Evolutionary conservation across 2,329 filamentous ascomycete species (phyloP).

Genomic region (Colletotrichum incanum): DNA sequence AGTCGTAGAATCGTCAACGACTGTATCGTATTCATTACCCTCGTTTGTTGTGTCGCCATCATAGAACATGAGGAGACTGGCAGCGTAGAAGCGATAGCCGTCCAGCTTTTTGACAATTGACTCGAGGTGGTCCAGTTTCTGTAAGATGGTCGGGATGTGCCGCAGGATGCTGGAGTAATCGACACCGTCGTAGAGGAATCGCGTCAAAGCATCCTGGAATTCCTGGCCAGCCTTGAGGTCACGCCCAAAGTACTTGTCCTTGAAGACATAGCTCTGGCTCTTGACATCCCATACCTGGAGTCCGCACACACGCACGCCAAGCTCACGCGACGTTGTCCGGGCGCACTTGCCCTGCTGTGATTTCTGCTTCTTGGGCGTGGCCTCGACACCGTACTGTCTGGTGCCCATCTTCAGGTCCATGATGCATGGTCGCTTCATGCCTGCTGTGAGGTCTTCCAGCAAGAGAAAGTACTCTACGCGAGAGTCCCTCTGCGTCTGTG

Average conservation of each 20-base stretch:
- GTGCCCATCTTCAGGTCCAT: conserved; percentile 99
- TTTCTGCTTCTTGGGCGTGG: conserved; percentile 89
- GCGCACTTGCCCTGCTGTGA: conserved; percentile 96
- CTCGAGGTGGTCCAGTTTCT: conserved; percentile 88
- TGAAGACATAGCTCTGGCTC: conserved; percentile 89
- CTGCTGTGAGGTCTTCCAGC: conserved; percentile 93
- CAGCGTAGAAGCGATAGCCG: conserved; percentile 95
- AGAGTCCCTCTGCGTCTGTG: conserved; percentile 72
- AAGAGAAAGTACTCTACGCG: conserved; percentile 94
- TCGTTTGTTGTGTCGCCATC: conserved; percentile 81
- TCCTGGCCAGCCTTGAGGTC: conserved; percentile 88
- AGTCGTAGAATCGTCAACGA: conserved; percentile 71
- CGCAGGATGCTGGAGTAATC: conserved; percentile 84
- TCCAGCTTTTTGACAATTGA: conserved; percentile 84
- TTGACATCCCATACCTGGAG: conserved; percentile 96
- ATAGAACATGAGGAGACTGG: conserved; percentile 94
- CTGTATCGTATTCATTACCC: conserved; percentile 63
- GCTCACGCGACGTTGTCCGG: conserved; percentile 89
- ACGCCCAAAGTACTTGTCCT: conserved; percentile 97
- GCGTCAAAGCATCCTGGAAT: conserved; percentile 89
- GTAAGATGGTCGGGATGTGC: conserved; percentile 89
- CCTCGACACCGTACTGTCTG: conserved; percentile 94
- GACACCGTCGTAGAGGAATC: conserved; percentile 92
- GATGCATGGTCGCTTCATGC: conserved; percentile 97
- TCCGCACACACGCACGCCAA: conserved; percentile 94